Evolutionary conservation across 2,329 filamentous ascomycete genomes (phyloP), one percentile per base, ranked within the genome.

Genomic region (Xylariomycetidae sp.): DNA sequence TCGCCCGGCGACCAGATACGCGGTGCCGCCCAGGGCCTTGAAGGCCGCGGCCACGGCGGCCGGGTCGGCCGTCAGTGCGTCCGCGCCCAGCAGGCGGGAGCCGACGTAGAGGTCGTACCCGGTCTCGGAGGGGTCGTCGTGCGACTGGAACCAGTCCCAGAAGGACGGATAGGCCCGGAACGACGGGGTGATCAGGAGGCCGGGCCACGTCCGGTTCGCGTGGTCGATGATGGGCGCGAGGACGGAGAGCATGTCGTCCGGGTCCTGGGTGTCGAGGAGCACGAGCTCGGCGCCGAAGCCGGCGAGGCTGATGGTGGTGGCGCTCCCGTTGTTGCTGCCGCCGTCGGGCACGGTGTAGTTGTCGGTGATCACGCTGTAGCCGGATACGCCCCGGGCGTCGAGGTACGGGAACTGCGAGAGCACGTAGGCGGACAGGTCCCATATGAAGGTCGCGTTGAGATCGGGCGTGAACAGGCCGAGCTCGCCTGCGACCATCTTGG

Each of bases 331-430:
- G 16, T 34, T 39, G n/a, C n/a, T n/a, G n/a, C n/a, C n/a, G 12
- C 29, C 27, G 17, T 30, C 16, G 7, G 41, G 30, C 9, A 29
- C 27, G 2, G 34, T 30, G 6, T 64, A 36, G 10, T 57, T 52
- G 14, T 57, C 50, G 1, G 57, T 55, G 17, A 77, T 52, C 15
- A 50, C 49, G 18, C 66, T 64, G 45, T 72, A 74, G 2, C 67
- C 67, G 10, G 70, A 70, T 6, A 77, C 59, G 4, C 75, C 75
- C 0, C 63, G 62, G 14, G 71, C 67, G 7, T 63, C 64, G 0
- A 79, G 56, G 0, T 54, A 45, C 0, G 74, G 70, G 6, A 73
- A 61, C 8, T 60, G 53, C 0, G 62, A 62, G 4, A 73, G 57
- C 33, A 72, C 60, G 15, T 66, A 68, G 1, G 63, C 57, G 2